Evolutionary conservation across 805 yeast species (phyloP), one percentile per base, ranked within the genome.

Genomic region (Torulaspora quercuum): DNA sequence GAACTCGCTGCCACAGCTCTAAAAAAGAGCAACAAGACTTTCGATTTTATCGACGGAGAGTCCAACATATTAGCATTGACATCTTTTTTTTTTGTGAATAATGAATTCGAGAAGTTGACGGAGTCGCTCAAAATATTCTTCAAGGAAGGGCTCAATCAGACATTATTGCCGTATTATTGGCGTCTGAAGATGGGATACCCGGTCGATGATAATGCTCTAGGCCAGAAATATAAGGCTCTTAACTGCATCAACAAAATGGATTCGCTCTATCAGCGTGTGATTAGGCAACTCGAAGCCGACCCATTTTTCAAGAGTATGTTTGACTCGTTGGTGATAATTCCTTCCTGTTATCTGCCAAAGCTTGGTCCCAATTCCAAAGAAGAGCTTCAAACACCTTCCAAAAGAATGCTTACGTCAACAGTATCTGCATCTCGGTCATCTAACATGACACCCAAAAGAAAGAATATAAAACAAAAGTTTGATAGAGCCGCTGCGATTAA

Each of bases 271-370:
- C 36, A 49, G n/a, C 48, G 47, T 20, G 63, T 67, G 2, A 51
- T 62, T 28, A 49, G 42, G 2, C 50, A 52, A 4, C 45, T 71
- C 42, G 61, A 59, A 17, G 43, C 45, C 11, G 78, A 76, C 49
- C 79, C 82, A 0, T 66, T 71, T 20, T 65, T 70, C 29, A 68
- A 73, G 3, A 66, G 69, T 5, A 45, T 75, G 27, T 70, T 64
- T 32, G 80, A 75, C 23, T 71, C 79, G 0, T 75, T 73, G 0
- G 52, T 73, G 36, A 66, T 74, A 0, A 52, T 70, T 7, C 76
- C 78, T 0, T 61, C 71, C 2, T 51, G 50, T 49, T 26, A 19
- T 46, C 46, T 25, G 37, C 52, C 28, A 24, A 36, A 3, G 3
- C 10, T 7, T 17, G 33, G 11, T 5, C 10, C 13, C 11, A 7